Conservation (phyloP, 2,329 filamentous ascomycete genomes). For the Xenosphaeropsis pyriputrescens region DNA sequence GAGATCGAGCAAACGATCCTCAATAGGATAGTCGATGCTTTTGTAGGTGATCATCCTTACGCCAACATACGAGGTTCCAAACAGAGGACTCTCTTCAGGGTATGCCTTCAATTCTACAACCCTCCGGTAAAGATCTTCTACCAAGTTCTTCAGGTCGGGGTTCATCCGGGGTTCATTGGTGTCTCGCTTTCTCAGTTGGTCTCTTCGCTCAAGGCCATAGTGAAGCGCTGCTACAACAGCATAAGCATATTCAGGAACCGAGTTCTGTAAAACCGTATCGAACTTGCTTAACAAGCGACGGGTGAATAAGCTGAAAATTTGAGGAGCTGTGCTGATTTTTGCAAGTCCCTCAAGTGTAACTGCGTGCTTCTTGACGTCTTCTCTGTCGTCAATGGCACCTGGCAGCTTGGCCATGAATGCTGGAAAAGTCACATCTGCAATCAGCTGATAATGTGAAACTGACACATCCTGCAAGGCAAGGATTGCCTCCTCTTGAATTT, state of each 20-base stretch:
- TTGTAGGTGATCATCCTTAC: not conserved
- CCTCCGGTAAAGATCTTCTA: not conserved
- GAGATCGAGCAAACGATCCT: slow-evolving; percentile 6
- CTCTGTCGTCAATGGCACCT: slow-evolving; percentile 2
- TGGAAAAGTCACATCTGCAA: slow-evolving; percentile 10
- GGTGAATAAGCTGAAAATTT: not conserved
- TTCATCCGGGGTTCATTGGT: too few species aligned
- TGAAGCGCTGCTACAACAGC: not conserved
- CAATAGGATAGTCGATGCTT: not conserved
- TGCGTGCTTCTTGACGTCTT: slow-evolving; percentile 2
- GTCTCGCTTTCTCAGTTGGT: not conserved
- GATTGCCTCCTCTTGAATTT: slow-evolving; percentile 8
- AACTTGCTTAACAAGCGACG: slow-evolving; percentile 1
- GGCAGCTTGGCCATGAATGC: slow-evolving; percentile 12
- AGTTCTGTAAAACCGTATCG: not conserved
- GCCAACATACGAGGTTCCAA: not conserved
- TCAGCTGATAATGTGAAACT: slow-evolving; percentile 8
- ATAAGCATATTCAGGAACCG: not conserved
- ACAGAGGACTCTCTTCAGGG: not conserved
- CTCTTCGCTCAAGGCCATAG: not conserved
- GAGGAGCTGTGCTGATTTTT: not conserved
- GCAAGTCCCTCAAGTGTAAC: slow-evolving; percentile 1
- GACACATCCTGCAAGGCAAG: slow-evolving; percentile 11
- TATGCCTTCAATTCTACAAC: not conserved
- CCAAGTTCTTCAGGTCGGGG: not conserved